These are phyloP conservation scores for Turnera subulata DNA, from an alignment of 345 rosid species.

Conservation along the genomic window DNA sequence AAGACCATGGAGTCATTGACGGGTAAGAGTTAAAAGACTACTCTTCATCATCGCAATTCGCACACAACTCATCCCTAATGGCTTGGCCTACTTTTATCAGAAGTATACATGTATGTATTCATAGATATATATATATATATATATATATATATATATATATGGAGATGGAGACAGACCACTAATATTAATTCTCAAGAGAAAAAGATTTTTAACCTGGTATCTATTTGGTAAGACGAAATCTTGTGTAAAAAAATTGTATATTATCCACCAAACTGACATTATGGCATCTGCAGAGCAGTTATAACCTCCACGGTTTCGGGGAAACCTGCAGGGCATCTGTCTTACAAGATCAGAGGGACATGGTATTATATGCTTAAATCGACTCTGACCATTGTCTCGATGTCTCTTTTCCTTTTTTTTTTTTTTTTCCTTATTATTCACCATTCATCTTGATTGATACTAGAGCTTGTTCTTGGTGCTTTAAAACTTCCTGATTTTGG, in stretches of 20 bases:
- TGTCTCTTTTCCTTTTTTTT: neutral
- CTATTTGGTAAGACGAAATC: too few relatives aligned
- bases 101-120: neutral
- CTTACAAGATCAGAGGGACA: too few relatives aligned
- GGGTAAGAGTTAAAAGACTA: too few relatives aligned
- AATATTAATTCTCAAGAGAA: too few relatives aligned
- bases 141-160: too few relatives aligned
- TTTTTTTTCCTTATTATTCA: too few relatives aligned
- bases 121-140: too few relatives aligned
- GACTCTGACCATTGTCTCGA: neutral
- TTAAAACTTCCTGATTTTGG: neutral
- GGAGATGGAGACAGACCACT: neutral
- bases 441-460: neutral
- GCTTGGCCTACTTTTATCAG: neutral
- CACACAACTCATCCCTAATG: neutral
- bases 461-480: too few relatives aligned
- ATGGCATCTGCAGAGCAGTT: constrained; percentile 27
- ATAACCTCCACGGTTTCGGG: constrained; percentile 8
- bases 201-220: too few relatives aligned
- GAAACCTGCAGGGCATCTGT: too few relatives aligned
- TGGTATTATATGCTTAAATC: neutral
- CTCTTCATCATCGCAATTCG: neutral
- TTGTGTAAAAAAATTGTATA: too few relatives aligned
- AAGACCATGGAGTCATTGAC: constrained; percentile 31
- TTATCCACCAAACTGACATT: too few relatives aligned